phyloP scores from a whole-genome alignment of 2,329 filamentous ascomycete genomes.

The Colletotrichum gigasporum region DNA sequence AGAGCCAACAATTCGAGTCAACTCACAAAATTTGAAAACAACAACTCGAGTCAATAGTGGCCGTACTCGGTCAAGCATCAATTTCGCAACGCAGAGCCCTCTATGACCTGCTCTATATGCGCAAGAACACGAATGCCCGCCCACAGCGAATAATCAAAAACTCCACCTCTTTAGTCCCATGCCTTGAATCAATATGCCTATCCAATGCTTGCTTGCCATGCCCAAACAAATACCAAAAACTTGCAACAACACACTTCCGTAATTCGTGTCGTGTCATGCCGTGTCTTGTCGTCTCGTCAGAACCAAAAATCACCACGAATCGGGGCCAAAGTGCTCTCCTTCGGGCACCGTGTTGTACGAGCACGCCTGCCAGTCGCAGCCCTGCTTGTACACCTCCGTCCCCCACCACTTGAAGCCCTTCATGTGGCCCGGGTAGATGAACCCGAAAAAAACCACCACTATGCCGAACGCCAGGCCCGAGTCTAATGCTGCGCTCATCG shows the following conservation, averaged over 20 bases:
- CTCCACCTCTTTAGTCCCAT: not conserved
- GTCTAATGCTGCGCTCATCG: constrained; percentile 83
- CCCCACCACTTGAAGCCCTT: constrained; percentile 86
- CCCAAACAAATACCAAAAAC: not conserved
- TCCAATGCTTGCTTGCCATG: constrained; percentile 16
- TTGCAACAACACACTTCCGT: not conserved
- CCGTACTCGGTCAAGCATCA: not conserved
- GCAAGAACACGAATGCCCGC: not conserved
- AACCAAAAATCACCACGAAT: constrained; percentile 57
- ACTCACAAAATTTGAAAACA: not conserved
- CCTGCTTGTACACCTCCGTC: constrained; percentile 84
- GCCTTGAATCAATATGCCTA: not conserved
- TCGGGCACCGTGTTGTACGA: constrained; percentile 71
- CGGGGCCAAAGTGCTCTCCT: constrained; percentile 74
- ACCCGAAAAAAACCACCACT: constrained; percentile 85
- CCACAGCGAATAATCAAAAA: not conserved
- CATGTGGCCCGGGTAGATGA: constrained; percentile 83
- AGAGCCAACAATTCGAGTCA: not conserved
- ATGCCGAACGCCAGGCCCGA: constrained; percentile 85
- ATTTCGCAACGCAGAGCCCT: not conserved
- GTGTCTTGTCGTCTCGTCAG: not conserved
- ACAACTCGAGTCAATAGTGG: not conserved
- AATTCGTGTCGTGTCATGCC: constrained; percentile 21
- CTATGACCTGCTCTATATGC: constrained; percentile 3
- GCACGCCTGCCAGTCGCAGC: constrained; percentile 87